A percentile compares a stretch with the other conserved stretches of the same genome.
These are phyloP conservation scores for Trichoderma brevicompactum DNA, from an alignment of 2,329 filamentous ascomycete genomes.

Conservation along the genomic window DNA sequence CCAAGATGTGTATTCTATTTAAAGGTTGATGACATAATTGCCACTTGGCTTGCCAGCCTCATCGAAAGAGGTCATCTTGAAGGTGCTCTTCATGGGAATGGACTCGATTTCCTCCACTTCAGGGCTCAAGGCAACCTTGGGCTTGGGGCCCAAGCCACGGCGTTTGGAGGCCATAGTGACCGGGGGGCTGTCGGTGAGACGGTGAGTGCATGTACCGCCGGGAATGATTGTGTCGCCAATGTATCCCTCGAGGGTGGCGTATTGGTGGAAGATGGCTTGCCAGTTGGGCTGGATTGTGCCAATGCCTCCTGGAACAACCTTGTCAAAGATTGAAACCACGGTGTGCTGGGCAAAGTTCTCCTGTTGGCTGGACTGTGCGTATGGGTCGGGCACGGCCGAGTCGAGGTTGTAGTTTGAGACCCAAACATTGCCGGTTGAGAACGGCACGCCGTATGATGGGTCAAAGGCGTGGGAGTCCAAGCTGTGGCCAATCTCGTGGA, in stretches of 20 bases:
- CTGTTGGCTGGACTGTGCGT: conserved; percentile 33
- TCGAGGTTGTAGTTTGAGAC: conserved; percentile 33
- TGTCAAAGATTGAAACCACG: conserved; percentile 36
- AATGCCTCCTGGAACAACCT: conserved; percentile 37
- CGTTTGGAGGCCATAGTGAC: conserved; percentile 30
- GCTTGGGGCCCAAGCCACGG: conserved; percentile 5
- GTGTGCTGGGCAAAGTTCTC: conserved; percentile 39
- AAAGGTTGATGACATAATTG: conserved; percentile 8
- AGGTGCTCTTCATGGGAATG: conserved; percentile 1
- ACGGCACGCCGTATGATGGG: conserved; percentile 18
- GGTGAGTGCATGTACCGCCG: conserved; percentile 31
- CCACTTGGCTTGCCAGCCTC: background rate
- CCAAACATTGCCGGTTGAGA: conserved; percentile 31
- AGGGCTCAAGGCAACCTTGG: conserved; percentile 3
- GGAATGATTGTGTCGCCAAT: conserved; percentile 30
- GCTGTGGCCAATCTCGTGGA: conserved; percentile 33
- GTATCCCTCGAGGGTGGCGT: conserved; percentile 33
- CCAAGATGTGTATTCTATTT: background rate
- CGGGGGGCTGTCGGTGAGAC: conserved; percentile 26
- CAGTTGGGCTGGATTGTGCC: conserved; percentile 35
- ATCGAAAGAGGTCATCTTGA: conserved; percentile 16
- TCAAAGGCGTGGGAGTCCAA: conserved; percentile 34
- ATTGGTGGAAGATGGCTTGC: conserved; percentile 35
- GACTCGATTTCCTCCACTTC: conserved; percentile 9
- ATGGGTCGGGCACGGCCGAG: conserved; percentile 30